Evolutionary conservation across 164 flowering plant species (phyloP), one percentile per base, ranked within the genome.

Genomic region (Tetrastigma voinierianum): DNA sequence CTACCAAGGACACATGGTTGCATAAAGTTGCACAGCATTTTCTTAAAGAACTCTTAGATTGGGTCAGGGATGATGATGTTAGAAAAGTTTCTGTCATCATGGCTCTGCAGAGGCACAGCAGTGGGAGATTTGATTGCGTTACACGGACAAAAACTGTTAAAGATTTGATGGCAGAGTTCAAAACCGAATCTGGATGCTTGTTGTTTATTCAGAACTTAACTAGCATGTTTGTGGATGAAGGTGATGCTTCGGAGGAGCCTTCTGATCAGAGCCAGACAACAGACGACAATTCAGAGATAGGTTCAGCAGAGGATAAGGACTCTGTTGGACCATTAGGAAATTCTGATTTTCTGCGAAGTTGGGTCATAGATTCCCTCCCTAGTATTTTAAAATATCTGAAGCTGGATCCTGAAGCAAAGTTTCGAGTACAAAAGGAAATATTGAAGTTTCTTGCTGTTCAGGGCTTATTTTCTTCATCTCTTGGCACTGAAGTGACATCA

Each of bases 231-330:
- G 74, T 96, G 43, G 98, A 96, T 79, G 97, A 85, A 70, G 84
- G 81, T 47, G 74, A 61, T 57, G 79, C 81, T 56, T 76, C n/a
- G n/a, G n/a, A n/a, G 45, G 93, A 94, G 76, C 93, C 97, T 64
- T n/a, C n/a, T 2, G 98, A 90, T 75, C 96, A 92, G 82, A 94
- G n/a, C n/a, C 96, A 90, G 67, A 89, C 99, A 56, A 89, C 95
- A 4, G 96, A 93, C 82, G 95, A 93, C 72, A 91, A 87, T 74
- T 88, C 96, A 10, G 99, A 93, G 72, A 76, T 83, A 15, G 95
- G 90, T 66, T 86, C 90, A 11, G 15, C 71, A 4, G 95, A 87
- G 76, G 97, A 89, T 57, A 93, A 87, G 74, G 92, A 87, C 64
- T 76, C 87, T 46, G 44, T 56, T 63, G 85, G 72, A 15, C 53